phyloP scores from a whole-genome alignment of 305 asterid species.

The Solanum aculeatissimum region DNA sequence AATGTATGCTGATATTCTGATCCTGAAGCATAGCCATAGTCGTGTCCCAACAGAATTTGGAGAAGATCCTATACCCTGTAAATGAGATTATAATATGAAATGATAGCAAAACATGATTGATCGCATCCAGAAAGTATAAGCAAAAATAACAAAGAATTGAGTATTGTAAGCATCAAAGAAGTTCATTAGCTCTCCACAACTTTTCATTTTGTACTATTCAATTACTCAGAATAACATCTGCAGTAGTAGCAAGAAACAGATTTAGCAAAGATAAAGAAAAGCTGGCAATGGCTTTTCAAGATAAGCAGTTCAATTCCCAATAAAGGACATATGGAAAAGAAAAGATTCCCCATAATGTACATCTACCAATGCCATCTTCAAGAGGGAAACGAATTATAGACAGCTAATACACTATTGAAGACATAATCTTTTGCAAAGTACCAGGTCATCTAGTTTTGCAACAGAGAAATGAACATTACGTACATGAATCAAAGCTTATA shows the following conservation, averaged over 20 bases:
- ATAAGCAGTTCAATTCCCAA: not conserved
- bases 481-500: not conserved
- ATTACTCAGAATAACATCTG: not conserved
- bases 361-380: not conserved
- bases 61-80: not conserved
- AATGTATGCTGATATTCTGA: constrained; percentile 51
- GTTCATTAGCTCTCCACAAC: not conserved
- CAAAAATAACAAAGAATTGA: not conserved
- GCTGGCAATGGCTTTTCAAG: not conserved
- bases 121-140: not conserved
- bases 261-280: not conserved
- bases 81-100: not conserved
- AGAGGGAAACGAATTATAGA: not conserved
- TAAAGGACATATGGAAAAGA: not conserved
- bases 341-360: not conserved
- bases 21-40: constrained; percentile 64
- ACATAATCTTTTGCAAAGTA: not conserved
- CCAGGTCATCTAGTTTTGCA: not conserved
- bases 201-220: too few relatives aligned
- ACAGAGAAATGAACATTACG: not conserved
- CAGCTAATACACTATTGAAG: not conserved
- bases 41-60: not conserved
- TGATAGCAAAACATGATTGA: not conserved
- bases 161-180: not conserved
- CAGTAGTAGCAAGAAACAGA: not conserved